A percentile compares a stretch with the other conserved stretches of the same genome.
Conservation (phyloP, 768 basidiomycete species). For the Mycena rebaudengoi region DNA sequence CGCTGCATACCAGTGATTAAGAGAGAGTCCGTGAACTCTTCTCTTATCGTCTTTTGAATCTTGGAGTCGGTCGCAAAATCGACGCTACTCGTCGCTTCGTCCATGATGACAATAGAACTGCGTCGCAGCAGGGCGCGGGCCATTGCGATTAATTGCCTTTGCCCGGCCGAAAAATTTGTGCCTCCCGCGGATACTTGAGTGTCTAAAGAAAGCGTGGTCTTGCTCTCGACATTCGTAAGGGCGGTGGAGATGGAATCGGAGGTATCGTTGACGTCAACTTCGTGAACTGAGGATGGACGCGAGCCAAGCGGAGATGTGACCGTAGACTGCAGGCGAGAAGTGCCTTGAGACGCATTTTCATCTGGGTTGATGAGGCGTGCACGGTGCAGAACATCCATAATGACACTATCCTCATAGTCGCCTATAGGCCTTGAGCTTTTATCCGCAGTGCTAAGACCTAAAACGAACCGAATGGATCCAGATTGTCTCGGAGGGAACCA, state of each 20-base stretch:
- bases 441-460: no score
- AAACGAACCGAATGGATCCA: conserved; percentile 19
- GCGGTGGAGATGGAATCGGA: conserved; percentile 51
- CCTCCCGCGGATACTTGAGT: conserved; percentile 88
- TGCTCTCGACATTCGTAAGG: conserved; percentile 63
- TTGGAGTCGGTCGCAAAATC: conserved; percentile 72
- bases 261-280: conserved; percentile 46
- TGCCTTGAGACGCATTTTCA: conserved; percentile 54
- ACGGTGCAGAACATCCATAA: conserved; percentile 79
- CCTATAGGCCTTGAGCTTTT: background rate
- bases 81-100: conserved; percentile 71
- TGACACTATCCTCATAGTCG: conserved; percentile 84
- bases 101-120: conserved; percentile 80
- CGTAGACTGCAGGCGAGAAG: conserved; percentile 57
- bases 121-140: conserved; percentile 81
- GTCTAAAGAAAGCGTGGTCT: conserved; percentile 69
- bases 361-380: conserved; percentile 77
- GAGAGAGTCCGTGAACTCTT: conserved; percentile 81
- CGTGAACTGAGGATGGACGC: conserved; percentile 49
- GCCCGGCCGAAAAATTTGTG: conserved; percentile 91
- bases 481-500: conserved; percentile 48
- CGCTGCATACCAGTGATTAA: conserved; percentile 65
- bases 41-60: conserved; percentile 87
- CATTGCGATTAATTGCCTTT: conserved; percentile 88
- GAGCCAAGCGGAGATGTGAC: conserved; percentile 56